Base-by-base conservation (phyloP, 495 filamentous ascomycete genomes). In the Penicillium samsonianum region DNA sequence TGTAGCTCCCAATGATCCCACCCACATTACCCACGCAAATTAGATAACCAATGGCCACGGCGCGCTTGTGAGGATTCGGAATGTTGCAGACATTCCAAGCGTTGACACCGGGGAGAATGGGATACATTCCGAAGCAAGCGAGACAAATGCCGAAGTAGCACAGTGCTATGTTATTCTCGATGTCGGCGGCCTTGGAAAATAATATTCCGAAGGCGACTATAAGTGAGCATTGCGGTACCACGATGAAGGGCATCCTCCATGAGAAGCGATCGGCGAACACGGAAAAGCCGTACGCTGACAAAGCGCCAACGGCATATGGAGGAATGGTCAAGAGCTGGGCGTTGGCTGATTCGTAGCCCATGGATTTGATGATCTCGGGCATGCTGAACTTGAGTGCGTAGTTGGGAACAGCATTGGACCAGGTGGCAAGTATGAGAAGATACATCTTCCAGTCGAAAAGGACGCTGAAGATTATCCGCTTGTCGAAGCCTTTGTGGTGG, bases 301-400 rank as follows among this genome's bases (percentile, higher is more conserved):
- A 2, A 12, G 58, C 66, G 1, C 66, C 69, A 17, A 57, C 47
- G 4, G 56, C 46, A 33, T 72, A 68, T 4, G 69, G 69, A 0
- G 67, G 69, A 14, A 72, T 64, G 7, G 69, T 72, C 37, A 73
- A 42, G 1, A 73, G 63, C 49, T 73, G 70, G n/a, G 70, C 68
- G 5, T 60, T 66, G 37, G 78, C 70, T 44, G 68, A 65, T 48
- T 67, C 57, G 71, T 74, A 83, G 4, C 77, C 78, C 30, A 84
- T 67, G 5, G 75, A 73, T 17, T 48, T 61, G 22, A 83, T 66
- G 43, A 84, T 77, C 12, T 77, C 80, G 5, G 81, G 80, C 66
- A 82, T 67, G 56, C 65, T 83, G 81, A 71, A 82, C 76, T 59
- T 78, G 55, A 68, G 79, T 73, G 67, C 80, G 80, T 30, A 75